phyloP scores from a whole-genome alignment of 140 eudicot genomes.

The Senecio squalidus region DNA sequence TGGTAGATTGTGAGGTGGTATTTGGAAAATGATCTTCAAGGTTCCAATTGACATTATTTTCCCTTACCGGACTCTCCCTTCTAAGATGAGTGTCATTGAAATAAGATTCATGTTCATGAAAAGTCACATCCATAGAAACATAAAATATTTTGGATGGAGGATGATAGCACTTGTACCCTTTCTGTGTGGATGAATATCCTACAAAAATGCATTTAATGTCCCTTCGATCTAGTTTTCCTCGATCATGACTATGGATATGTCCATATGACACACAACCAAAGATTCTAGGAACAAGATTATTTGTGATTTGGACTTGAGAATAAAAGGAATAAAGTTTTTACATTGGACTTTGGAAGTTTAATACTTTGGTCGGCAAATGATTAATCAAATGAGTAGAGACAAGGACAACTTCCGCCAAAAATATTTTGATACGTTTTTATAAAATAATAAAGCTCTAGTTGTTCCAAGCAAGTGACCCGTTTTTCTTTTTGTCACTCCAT shows the following conservation, averaged over 20 bases:
- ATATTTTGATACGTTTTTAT: too few relatives aligned
- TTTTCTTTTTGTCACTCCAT: too few relatives aligned
- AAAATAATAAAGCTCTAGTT: too few relatives aligned
- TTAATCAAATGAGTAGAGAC: too few relatives aligned
- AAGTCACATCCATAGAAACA: conserved; percentile 8
- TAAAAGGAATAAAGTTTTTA: neutral
- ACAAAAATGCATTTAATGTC: neutral
- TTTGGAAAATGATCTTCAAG: too few relatives aligned
- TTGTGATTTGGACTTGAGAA: neutral
- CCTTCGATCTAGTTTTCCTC: conserved; percentile 3
- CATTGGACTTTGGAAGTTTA: neutral
- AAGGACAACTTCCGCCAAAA: too few relatives aligned
- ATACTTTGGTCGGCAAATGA: neutral
- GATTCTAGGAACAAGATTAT: neutral
- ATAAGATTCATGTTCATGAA: neutral
- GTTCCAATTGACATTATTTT: too few relatives aligned
- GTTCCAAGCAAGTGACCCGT: too few relatives aligned
- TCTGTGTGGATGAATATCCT: conserved; percentile 2
- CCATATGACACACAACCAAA: conserved; percentile 4
- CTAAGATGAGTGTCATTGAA: neutral
- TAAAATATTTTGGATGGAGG: conserved; percentile 1
- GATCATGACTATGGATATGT: neutral
- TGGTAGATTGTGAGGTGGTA: too few relatives aligned
- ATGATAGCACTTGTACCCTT: conserved; percentile 1
- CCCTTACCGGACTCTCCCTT: neutral